phyloP scores from a whole-genome alignment of 495 filamentous ascomycete species.

The Physcia stellaris region DNA sequence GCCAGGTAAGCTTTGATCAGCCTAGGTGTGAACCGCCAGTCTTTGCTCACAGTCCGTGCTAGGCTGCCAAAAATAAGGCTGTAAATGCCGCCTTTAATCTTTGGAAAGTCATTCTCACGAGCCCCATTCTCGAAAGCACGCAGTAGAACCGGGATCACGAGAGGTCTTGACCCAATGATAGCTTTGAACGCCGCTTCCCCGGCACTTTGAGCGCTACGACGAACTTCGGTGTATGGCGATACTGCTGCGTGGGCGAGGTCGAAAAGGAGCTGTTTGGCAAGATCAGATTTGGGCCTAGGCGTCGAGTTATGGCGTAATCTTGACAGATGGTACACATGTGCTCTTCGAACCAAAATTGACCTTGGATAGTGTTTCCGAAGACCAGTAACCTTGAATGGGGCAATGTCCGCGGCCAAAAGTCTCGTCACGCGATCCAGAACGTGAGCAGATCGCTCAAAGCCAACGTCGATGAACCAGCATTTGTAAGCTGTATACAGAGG shows the following conservation, averaged over 20 bases:
- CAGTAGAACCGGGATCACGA: constrained; percentile 81
- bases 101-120: constrained; percentile 64
- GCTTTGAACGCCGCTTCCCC: constrained; percentile 90
- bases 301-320: constrained; percentile 85
- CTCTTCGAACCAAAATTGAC: constrained; percentile 74
- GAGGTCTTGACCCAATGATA: constrained; percentile 67
- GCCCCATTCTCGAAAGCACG: constrained; percentile 69
- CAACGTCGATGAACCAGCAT: constrained; percentile 96
- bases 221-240: constrained; percentile 90
- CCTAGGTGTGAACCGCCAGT: constrained; percentile 85
- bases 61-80: constrained; percentile 79
- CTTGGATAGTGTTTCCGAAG: constrained; percentile 85
- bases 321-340: constrained; percentile 88
- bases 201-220: constrained; percentile 80
- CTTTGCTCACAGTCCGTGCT: constrained; percentile 69
- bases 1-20: constrained; percentile 81
- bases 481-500: constrained; percentile 82
- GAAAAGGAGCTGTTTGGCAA: constrained; percentile 70
- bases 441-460: constrained; percentile 89
- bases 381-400: constrained; percentile 87
- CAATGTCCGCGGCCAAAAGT: constrained; percentile 70
- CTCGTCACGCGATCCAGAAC: constrained; percentile 76
- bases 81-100: constrained; percentile 90
- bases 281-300: constrained; percentile 65
- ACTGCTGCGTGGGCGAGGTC: constrained; percentile 86